A percentile compares a stretch with the other conserved stretches of the same genome.
These are phyloP conservation scores for Atractiella rhizophila DNA, from an alignment of 768 basidiomycete genomes.

Conservation along the genomic window DNA sequence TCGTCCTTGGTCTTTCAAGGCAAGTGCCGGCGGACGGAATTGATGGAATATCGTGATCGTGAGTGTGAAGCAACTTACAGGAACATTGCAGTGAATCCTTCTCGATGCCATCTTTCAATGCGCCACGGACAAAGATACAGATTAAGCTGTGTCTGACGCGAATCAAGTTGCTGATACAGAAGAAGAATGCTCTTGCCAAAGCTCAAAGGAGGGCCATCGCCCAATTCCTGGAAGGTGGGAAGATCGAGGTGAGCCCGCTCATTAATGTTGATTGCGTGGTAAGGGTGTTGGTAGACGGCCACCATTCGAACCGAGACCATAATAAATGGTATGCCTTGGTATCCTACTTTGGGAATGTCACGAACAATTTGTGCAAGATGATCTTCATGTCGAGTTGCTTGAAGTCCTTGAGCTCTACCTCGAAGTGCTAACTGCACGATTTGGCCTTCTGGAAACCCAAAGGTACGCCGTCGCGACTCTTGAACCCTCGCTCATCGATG, in stretches of 20 bases:
- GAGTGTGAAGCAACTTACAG: too few relatives aligned
- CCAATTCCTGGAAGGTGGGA: slow-evolving; percentile 46
- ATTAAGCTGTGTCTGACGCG: too few relatives aligned
- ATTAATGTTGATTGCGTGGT: too few relatives aligned
- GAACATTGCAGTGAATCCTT: too few relatives aligned
- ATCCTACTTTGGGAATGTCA: slow-evolving; percentile 3
- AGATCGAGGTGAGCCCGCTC: too few relatives aligned
- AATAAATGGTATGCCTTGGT: not conserved
- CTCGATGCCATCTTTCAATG: too few relatives aligned
- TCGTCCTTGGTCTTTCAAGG: too few relatives aligned
- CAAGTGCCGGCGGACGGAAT: too few relatives aligned
- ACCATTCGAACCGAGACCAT: slow-evolving; percentile 35
- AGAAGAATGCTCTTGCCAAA: slow-evolving; percentile 68
- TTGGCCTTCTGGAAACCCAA: slow-evolving; percentile 58
- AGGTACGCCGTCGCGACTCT: slow-evolving; percentile 28
- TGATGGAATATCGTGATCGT: too few relatives aligned
- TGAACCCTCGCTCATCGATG: not conserved
- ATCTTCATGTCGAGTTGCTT: slow-evolving; percentile 59
- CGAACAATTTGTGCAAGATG: slow-evolving; percentile 48
- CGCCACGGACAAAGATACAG: too few relatives aligned
- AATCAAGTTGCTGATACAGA: slow-evolving; percentile 22
- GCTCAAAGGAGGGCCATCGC: slow-evolving; percentile 52
- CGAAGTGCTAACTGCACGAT: slow-evolving; percentile 75
- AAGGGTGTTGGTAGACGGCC: too few relatives aligned
- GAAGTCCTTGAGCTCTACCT: slow-evolving; percentile 85